phyloP scores from a whole-genome alignment of 768 basidiomycete species.

The Podaxis sp. region DNA sequence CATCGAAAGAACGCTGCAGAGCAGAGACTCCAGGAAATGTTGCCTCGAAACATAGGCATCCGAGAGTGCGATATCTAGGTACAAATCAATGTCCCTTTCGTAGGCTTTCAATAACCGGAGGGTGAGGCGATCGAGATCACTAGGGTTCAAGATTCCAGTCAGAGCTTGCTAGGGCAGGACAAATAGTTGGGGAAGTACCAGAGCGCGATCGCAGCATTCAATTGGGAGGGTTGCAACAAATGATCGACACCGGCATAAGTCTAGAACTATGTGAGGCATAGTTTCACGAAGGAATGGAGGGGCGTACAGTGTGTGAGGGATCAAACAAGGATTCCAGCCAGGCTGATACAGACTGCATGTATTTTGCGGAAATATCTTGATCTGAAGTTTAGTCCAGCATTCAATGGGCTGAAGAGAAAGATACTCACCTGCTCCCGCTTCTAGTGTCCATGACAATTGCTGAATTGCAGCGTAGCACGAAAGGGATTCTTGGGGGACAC shows the following conservation, averaged over 20 bases:
- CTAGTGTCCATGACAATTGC: constrained; percentile 54
- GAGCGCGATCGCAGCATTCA: constrained; percentile 1
- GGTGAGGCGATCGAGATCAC: constrained; percentile 41
- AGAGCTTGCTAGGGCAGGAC: background rate
- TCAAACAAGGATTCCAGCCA: constrained; percentile 14
- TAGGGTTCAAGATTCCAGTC: constrained; percentile 23
- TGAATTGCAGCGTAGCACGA: constrained; percentile 51
- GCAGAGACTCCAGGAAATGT: constrained; percentile 3
- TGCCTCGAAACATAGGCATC: constrained; percentile 28
- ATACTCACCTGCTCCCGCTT: constrained; percentile 40
- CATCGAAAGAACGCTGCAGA: background rate
- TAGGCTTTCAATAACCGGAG: constrained; percentile 40
- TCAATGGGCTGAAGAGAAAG: background rate
- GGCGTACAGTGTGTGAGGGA: background rate
- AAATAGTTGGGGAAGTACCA: background rate
- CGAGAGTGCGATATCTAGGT: constrained; percentile 36
- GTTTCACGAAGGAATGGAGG: background rate
- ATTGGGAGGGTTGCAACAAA: constrained; percentile 12
- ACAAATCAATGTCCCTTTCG: constrained; percentile 35
- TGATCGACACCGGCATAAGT: background rate
- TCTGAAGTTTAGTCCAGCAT: background rate
- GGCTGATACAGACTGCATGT: constrained; percentile 6
- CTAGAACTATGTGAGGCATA: background rate
- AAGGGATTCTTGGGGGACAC: constrained; percentile 32
- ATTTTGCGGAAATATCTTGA: constrained; percentile 3